Conservation (phyloP, 371 early-diverging fungal species). For the Blastocladiella emersonii region DNA sequence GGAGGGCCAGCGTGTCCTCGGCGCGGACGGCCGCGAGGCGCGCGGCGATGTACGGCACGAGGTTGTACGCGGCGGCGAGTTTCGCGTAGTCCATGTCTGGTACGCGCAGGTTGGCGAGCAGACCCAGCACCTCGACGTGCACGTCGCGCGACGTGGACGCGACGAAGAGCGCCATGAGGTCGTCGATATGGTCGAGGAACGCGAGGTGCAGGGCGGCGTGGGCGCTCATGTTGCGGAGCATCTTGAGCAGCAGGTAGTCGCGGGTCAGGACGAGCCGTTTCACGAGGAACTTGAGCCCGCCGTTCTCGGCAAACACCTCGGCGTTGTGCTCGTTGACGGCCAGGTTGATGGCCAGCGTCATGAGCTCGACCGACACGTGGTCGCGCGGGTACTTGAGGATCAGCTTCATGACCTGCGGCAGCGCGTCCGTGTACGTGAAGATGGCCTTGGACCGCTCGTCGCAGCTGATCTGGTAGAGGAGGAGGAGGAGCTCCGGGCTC, state of each 20-base stretch:
- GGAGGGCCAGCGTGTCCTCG: neutral
- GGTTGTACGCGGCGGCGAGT: constrained; percentile 22
- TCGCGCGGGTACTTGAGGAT: constrained; percentile 26
- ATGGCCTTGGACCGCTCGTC: constrained; percentile 18
- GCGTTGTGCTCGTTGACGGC: constrained; percentile 18
- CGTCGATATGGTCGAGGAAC: constrained; percentile 36
- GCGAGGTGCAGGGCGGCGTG: constrained; percentile 12
- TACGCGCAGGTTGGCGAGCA: constrained; percentile 21
- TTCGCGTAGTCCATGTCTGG: constrained; percentile 31
- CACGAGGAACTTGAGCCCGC: constrained; percentile 28
- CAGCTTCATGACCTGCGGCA: constrained; percentile 26
- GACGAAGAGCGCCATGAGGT: constrained; percentile 23
- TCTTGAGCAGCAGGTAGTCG: constrained; percentile 30
- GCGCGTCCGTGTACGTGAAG: constrained; percentile 13
- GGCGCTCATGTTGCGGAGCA: constrained; percentile 24
- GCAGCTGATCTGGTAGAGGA: constrained; percentile 28
- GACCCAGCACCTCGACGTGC: constrained; percentile 26
- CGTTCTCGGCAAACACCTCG: constrained; percentile 20
- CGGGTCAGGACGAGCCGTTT: constrained; percentile 28
- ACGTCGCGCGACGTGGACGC: constrained; percentile 20
- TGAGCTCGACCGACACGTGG: constrained; percentile 21
- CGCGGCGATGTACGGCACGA: constrained; percentile 14
- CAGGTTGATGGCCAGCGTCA: constrained; percentile 31
- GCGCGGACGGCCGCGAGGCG: constrained; percentile 8
- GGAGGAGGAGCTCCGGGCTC: constrained; percentile 15